Conservation (phyloP, 2,329 filamentous ascomycete species). For the Penicillium verrucosum region DNA sequence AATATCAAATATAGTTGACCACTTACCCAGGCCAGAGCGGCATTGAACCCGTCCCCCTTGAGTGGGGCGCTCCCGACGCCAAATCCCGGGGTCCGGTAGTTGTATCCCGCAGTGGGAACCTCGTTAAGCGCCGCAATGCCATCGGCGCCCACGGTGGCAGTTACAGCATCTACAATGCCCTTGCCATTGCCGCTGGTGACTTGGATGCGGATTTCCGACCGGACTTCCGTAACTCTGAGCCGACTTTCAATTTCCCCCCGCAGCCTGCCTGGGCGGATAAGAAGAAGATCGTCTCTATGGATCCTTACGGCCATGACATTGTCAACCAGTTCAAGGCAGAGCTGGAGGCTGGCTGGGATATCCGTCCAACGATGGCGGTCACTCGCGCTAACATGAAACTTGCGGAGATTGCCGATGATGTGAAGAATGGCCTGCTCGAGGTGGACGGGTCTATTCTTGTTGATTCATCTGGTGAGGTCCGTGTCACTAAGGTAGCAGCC, state of each 20-base stretch:
- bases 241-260: conserved; percentile 81
- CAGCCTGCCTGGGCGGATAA: conserved; percentile 85
- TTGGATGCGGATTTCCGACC: conserved; percentile 77
- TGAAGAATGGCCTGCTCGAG: conserved; percentile 70
- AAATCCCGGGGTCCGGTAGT: conserved; percentile 78
- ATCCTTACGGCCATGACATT: conserved; percentile 84
- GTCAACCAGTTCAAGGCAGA: conserved; percentile 75
- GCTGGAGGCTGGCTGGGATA: conserved; percentile 68
- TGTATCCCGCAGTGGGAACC: conserved; percentile 53
- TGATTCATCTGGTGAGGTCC: conserved; percentile 79
- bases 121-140: conserved; percentile 45
- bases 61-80: conserved; percentile 80
- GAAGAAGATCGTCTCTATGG: conserved; percentile 97
- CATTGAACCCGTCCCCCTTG: conserved; percentile 83
- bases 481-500: conserved; percentile 94
- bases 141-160: conserved; percentile 79
- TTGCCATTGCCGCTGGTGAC: conserved; percentile 88
- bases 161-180: conserved; percentile 92
- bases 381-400: conserved; percentile 94
- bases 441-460: conserved; percentile 87
- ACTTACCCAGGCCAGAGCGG: conserved; percentile 94
- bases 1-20: conserved; percentile 48
- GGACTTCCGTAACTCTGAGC: conserved; percentile 81
- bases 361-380: conserved; percentile 85
- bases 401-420: conserved; percentile 89